Conservation (phyloP, 495 filamentous ascomycete species). For the Pseudoneurospora amorphoporcata region DNA sequence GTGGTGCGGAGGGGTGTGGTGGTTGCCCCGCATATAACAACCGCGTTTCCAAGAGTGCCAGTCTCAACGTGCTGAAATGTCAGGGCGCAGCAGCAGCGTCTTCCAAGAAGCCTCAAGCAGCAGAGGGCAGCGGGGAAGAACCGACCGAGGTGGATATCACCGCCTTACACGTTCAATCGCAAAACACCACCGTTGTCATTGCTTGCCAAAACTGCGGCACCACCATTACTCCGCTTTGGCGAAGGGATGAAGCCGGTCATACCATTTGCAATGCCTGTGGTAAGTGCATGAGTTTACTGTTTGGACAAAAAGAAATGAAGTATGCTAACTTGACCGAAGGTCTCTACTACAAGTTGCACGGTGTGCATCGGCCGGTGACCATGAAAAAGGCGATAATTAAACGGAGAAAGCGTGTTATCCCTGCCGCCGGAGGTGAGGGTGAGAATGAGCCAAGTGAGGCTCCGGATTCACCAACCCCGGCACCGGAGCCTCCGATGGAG, state of each 20-base stretch:
- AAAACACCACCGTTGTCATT: conserved; percentile 65
- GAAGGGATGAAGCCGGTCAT: conserved; percentile 87
- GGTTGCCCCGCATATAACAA: conserved; percentile 98
- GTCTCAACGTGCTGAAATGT: conserved; percentile 48
- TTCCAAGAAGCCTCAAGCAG: conserved; percentile 11
- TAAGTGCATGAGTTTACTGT: conserved; percentile 38
- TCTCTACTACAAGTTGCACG: conserved; percentile 95
- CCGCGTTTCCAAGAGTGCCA: conserved; percentile 77
- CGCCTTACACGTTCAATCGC: conserved; percentile 31
- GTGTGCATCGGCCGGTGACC: conserved; percentile 77
- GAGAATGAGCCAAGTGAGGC: conserved; percentile 35
- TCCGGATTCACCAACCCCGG: conserved; percentile 31
- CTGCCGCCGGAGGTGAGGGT: conserved; percentile 45
- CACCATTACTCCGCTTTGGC: conserved; percentile 92
- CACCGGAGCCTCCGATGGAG: conserved; percentile 27
- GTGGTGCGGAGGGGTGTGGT: conserved; percentile 89
- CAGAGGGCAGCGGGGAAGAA: conserved; percentile 22
- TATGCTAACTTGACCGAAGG: conserved; percentile 39
- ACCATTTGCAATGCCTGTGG: conserved; percentile 99
- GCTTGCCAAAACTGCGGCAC: conserved; percentile 97
- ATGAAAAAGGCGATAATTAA: conserved; percentile 99
- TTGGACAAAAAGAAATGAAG: neutral
- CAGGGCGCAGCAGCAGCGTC: conserved; percentile 18
- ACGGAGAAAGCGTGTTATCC: conserved; percentile 88
- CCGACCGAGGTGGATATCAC: conserved; percentile 37